Evolutionary conservation across 1,139 yeast species (phyloP), one percentile per base, ranked within the genome.

Genomic region (Kluyveromyces marxianus): DNA sequence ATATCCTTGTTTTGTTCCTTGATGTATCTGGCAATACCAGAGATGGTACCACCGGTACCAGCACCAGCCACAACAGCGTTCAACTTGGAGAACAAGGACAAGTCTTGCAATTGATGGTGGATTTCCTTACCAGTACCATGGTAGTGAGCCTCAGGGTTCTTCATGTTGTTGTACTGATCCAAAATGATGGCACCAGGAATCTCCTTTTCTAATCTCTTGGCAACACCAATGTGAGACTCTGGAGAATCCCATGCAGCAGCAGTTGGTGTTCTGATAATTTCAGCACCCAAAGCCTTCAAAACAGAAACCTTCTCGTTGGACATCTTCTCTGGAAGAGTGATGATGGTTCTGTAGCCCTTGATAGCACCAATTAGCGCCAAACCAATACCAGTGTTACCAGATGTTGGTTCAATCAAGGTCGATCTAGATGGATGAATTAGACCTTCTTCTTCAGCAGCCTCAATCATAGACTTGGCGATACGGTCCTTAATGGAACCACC

Each of bases 401-500:
- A 83, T 31, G 96, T 87, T 47, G 95, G 95, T 69, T 87, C 96
- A 56, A 87, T 86, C 60, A 87, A 70, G 31, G 95, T 86, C 61
- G 83, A 81, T 47, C 60, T 56, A 2, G 94, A 94, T 24, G 95
- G 95, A 68, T 83, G 84, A 58, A 87, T 84, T 55, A 79, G 70
- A 44, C 96, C 95, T 32, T 74, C 70, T 57, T 76, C 77, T 66
- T 87, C 96, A 26, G 95, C 95, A 62, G 85, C 86, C 59, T 83
- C 83, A 28, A 87, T 83, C 54, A 92, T 84, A 1, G 95, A 85
- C 43, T 87, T 71, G 1, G 97, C 98, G 36, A 92, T 95, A 46
- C 98, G 71, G 60, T 92, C 98, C 60, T 92, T 92, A 34, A 97
- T 95, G 43, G 95, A 85, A 0, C 97, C 97, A 25, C 95, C 98